Percentiles rank a stretch among this genome's conserved stretches.
phyloP scores from a whole-genome alignment of 495 filamentous ascomycete genomes.

The Lichenothelia convexa region DNA sequence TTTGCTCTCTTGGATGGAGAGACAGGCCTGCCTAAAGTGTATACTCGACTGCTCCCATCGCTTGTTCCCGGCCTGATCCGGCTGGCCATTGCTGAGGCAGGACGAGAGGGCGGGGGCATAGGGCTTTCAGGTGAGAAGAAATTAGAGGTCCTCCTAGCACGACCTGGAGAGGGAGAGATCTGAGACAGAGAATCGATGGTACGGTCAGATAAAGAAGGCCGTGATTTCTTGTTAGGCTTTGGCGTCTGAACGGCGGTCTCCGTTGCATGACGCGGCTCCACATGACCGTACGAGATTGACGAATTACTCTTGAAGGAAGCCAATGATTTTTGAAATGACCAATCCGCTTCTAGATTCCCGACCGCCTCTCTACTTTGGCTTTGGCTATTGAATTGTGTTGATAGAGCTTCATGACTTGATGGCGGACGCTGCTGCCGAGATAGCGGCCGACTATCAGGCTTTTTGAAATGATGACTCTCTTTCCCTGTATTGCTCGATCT shows the following conservation, averaged over 20 bases:
- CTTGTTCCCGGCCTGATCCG: slow-evolving; percentile 30
- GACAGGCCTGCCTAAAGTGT: slow-evolving; percentile 19
- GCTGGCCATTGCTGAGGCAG: slow-evolving; percentile 33
- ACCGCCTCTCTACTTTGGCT: slow-evolving; percentile 5
- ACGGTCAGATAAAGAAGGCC: slow-evolving; percentile 47
- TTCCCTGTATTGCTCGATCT: background rate
- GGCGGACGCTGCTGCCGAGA: no score
- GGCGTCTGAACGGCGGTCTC: slow-evolving; percentile 7
- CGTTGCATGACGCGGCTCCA: slow-evolving; percentile 13
- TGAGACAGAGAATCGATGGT: slow-evolving; percentile 48
- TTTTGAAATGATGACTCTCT: background rate
- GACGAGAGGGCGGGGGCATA: slow-evolving; percentile 35
- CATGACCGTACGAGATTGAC: no score
- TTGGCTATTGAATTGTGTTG: background rate
- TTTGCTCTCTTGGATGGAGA: slow-evolving; percentile 10
- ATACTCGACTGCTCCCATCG: slow-evolving; percentile 24
- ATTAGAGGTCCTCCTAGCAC: slow-evolving; percentile 35
- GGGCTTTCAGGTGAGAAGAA: slow-evolving; percentile 42
- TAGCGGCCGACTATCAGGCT: no score
- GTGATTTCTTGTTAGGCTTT: slow-evolving; percentile 12
- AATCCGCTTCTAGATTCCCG: slow-evolving; percentile 14
- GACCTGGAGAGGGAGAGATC: slow-evolving; percentile 44
- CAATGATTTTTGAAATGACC: slow-evolving; percentile 12
- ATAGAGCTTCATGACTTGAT: no score
- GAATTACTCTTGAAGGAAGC: no score